Evolutionary conservation across 441 rosid species (phyloP).

Genomic region (Syzygium syzygioides): DNA sequence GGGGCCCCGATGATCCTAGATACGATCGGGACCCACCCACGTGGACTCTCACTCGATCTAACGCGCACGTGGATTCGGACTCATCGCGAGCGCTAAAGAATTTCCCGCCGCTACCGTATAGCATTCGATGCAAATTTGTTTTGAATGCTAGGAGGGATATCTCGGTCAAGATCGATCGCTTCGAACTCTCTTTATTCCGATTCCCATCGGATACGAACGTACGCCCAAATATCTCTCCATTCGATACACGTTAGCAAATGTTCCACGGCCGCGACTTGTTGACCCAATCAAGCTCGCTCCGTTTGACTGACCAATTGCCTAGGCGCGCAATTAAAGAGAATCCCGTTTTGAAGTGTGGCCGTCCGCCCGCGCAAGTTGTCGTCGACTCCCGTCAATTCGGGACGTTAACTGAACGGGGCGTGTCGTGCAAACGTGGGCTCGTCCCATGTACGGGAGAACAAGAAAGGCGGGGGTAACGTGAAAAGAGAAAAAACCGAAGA

Average conservation of each 20-base stretch:
- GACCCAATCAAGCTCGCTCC: background rate
- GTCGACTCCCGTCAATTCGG: background rate
- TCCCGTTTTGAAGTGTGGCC: background rate
- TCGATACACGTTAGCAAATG: background rate
- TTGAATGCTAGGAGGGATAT: rapidly evolving
- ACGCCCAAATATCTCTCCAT: background rate
- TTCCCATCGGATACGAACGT: background rate
- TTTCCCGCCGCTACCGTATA: rapidly evolving
- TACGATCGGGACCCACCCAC: background rate
- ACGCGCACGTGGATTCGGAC: background rate
- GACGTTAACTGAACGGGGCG: background rate
- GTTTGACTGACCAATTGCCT: background rate
- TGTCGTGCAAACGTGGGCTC: background rate
- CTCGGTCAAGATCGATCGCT: rapidly evolving
- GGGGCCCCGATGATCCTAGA: background rate
- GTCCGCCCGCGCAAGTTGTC: background rate
- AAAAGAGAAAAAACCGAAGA: background rate
- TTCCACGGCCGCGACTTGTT: rapidly evolving
- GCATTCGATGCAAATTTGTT: background rate
- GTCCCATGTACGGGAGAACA: rapidly evolving
- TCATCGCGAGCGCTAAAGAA: background rate
- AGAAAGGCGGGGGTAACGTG: background rate
- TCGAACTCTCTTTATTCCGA: background rate
- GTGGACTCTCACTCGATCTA: too few relatives aligned
- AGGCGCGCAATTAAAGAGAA: background rate